These are phyloP conservation scores for Paramarasmius palmivorus DNA, from an alignment of 1,284 basidiomycete genomes.

Conservation along the genomic window DNA sequence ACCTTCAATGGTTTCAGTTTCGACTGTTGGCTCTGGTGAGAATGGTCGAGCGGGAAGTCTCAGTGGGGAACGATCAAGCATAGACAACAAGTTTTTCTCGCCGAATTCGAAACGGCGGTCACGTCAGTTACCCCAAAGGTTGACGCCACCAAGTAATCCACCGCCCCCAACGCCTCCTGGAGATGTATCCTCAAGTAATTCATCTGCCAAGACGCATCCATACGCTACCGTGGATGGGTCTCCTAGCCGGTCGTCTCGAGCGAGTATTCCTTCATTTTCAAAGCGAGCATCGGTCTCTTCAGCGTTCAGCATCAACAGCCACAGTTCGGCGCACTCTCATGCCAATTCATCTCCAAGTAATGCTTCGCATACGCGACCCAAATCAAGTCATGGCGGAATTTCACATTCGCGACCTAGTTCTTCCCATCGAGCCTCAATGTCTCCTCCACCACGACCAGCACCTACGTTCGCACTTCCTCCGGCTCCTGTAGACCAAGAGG, in stretches of 20 bases:
- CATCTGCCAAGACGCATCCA: constrained; percentile 23
- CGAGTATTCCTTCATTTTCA: constrained; percentile 55
- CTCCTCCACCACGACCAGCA: constrained; percentile 67
- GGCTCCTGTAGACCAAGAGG: constrained; percentile 41
- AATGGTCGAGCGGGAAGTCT: constrained; percentile 4
- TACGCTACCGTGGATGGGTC: constrained; percentile 21
- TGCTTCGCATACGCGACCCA: neutral
- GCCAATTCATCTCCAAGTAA: constrained; percentile 14
- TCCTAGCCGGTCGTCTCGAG: constrained; percentile 27
- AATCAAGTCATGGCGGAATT: constrained; percentile 11
- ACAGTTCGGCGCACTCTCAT: constrained; percentile 47
- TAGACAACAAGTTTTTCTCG: constrained; percentile 34
- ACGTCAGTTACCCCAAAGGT: constrained; percentile 53
- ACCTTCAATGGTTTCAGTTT: constrained; percentile 9
- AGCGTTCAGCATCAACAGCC: constrained; percentile 47
- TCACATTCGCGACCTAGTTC: constrained; percentile 29
- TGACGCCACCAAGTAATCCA: constrained; percentile 59
- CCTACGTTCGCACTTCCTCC: constrained; percentile 70
- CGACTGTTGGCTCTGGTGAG: constrained; percentile 13
- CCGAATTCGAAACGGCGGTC: constrained; percentile 60
- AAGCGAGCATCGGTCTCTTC: constrained; percentile 63
- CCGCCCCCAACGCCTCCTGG: constrained; percentile 49
- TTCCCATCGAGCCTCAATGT: constrained; percentile 58
- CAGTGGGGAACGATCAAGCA: constrained; percentile 6
- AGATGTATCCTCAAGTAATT: constrained; percentile 13